Base-by-base conservation (phyloP, 2,329 filamentous ascomycete genomes). In the Curvularia hawaiiensis region DNA sequence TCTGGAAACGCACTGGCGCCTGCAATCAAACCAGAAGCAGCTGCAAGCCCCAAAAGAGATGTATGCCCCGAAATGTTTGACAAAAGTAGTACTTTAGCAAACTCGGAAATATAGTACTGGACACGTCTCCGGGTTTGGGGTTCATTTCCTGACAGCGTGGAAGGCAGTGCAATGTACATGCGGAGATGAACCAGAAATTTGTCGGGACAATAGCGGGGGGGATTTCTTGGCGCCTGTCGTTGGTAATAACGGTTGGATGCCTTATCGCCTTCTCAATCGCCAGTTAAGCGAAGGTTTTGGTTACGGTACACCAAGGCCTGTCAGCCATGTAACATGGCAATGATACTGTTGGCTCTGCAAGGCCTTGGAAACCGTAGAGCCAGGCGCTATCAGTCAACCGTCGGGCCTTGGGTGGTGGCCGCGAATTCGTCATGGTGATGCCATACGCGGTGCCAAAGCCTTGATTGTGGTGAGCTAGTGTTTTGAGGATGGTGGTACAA, bases 361-460 rank as follows among this genome's bases (percentile, higher is more conserved):
- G 20, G 31, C 30, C 30, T n/a, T 48, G 30, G 31, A 35, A 22
- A 24, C 31, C 20, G 18, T 38, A 11, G 31, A 22, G 45, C 20
- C 31, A 35, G 45, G n/a, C 9, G 45, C 20, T n/a, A 18, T 16
- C 2, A 16, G 20, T 24, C 14, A 24, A n/a, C 30, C 14, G 20
- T 16, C 12, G 33, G 20, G 45, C 8, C 22, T 33, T n/a, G 31
- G 4, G 31, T 38, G 14, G 31, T 10, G 14, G 22, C 22, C 14
- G 45, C 24, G 10, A n/a, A 8, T n/a, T 35, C 31, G 30, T 35
- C 30, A 48, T 46, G 20, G 33, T 52, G 49, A 43, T 52, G 41
- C 30, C 30, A 48, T 35, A 20, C 38, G 31, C 18, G 26, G 31
- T 48, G 22, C 18, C 35, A 18, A 18, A 26, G 31, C 18, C 30